Base-by-base conservation (phyloP, 495 filamentous ascomycete species). In the Durotheca rogersii region DNA sequence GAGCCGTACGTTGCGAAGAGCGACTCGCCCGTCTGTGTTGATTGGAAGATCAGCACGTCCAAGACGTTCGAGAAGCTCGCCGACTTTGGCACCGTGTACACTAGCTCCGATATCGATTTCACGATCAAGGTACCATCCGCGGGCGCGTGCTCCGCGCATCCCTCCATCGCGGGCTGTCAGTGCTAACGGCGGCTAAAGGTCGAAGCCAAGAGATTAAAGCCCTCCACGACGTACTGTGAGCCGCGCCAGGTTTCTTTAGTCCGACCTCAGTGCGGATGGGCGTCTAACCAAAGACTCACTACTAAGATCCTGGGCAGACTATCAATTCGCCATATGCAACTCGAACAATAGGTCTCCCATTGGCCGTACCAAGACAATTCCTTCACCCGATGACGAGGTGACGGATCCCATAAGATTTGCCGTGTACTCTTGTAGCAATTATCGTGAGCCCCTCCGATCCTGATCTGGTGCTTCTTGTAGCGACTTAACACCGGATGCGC, bases 61-160 rank as follows among this genome's bases (percentile, higher is more conserved):
- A 44, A 69, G 19, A 56, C 54, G 15, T 66, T 80, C 7, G 40
- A 53, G 7, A 45, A 66, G 10, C 55, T 77, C 15, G 71, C 72
- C 4, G 67, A 72, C 40, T 56, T 64, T 6, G 81, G 82, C 2
- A 77, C 63, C 4, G 81, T 68, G 1, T 84, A 80, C 60, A 86
- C 82, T 0, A 81, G 70, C 36, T 80, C 76, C 5, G 83, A 86
- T 61, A 75, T 85, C 25, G 83, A 86, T 47, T 86, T 78, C 49
- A 86, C 83, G 6, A 73, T 85, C 37, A 85, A 86, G 67, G 77
- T 74, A 60, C 14, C 41, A 14, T 20, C 0, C 3, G 6, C 14
- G 5, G 3, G 17, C 31, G 10, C n/a, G 32, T 12, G 33, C 1
- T 9, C 9, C 3, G 14, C 40, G 6, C 23, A 7, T 27, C 15